Conservation (phyloP, 208 protist species). For the Wallacemonas sp. region DNA sequence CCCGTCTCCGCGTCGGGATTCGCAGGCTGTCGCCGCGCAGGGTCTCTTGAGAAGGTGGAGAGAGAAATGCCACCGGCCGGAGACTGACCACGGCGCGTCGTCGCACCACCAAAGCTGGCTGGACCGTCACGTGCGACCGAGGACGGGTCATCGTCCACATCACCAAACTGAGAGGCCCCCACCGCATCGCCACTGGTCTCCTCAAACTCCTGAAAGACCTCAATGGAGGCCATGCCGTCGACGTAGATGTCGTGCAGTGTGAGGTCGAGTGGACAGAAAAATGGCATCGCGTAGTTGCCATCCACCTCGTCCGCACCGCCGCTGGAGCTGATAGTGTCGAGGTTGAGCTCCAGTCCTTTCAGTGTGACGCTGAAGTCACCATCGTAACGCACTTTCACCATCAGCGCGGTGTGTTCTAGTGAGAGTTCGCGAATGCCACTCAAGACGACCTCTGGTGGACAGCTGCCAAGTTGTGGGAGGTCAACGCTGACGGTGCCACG, state of each 20-base stretch:
- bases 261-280: constrained; percentile 88
- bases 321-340: constrained; percentile 71
- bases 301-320: constrained; percentile 59
- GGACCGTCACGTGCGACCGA: not conserved
- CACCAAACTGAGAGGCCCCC: not conserved
- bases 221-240: constrained; percentile 81
- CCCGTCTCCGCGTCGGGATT: not conserved
- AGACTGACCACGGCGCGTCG: not conserved
- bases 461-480: constrained; percentile 63
- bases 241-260: constrained; percentile 76
- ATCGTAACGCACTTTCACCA: constrained; percentile 80
- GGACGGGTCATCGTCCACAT: constrained; percentile 7
- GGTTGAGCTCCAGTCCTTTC: constrained; percentile 81
- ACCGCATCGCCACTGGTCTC: not conserved
- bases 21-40: not conserved
- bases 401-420: constrained; percentile 79
- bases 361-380: constrained; percentile 79
- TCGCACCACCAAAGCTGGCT: not conserved
- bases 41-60: constrained; percentile 4
- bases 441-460: constrained; percentile 74
- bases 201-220: constrained; percentile 76
- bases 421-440: constrained; percentile 75
- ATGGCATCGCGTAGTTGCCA: constrained; percentile 68
- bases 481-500: constrained; percentile 77
- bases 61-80: constrained; percentile 3